A percentile compares a stretch with the other conserved stretches of the same genome.
Conservation (phyloP, 2,329 filamentous ascomycete species). For the Fusarium anguioides region DNA sequence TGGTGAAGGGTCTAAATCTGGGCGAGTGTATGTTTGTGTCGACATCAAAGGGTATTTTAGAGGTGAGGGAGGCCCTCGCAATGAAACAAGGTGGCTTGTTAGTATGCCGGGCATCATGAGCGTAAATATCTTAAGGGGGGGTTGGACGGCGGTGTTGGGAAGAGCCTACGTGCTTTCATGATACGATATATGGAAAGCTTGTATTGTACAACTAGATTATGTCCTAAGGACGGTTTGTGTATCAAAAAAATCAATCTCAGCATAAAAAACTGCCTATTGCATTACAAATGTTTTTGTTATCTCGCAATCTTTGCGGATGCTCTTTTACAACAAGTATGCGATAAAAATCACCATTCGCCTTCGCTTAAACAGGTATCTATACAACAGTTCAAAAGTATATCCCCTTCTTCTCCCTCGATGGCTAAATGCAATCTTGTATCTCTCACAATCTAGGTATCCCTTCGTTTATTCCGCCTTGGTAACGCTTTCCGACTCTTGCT, state of each 20-base stretch:
- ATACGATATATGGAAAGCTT: slow-evolving; percentile 40
- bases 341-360: slow-evolving; percentile 47
- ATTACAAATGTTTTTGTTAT: slow-evolving; percentile 14
- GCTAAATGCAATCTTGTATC: slow-evolving; percentile 32
- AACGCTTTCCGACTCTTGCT: slow-evolving; percentile 19
- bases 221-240: slow-evolving; percentile 37
- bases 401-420: slow-evolving; percentile 25
- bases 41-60: slow-evolving; percentile 82
- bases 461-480: slow-evolving; percentile 23
- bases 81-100: slow-evolving; percentile 83
- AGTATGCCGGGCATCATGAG: slow-evolving; percentile 74
- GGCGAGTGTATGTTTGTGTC: slow-evolving; percentile 86
- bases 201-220: slow-evolving; percentile 47
- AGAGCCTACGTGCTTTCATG: slow-evolving; percentile 29
- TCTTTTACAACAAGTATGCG: slow-evolving; percentile 34
- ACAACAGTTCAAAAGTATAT: slow-evolving; percentile 42
- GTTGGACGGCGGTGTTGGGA: neutral
- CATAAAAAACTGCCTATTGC: slow-evolving; percentile 23
- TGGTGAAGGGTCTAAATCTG: slow-evolving; percentile 78
- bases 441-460: slow-evolving; percentile 33
- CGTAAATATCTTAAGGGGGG: neutral
- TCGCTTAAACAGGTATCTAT: slow-evolving; percentile 50
- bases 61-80: slow-evolving; percentile 84
- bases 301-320: slow-evolving; percentile 16
- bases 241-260: slow-evolving; percentile 42